Conservation (phyloP, 2,329 filamentous ascomycete genomes). For the Hymenoscyphus linearis region DNA sequence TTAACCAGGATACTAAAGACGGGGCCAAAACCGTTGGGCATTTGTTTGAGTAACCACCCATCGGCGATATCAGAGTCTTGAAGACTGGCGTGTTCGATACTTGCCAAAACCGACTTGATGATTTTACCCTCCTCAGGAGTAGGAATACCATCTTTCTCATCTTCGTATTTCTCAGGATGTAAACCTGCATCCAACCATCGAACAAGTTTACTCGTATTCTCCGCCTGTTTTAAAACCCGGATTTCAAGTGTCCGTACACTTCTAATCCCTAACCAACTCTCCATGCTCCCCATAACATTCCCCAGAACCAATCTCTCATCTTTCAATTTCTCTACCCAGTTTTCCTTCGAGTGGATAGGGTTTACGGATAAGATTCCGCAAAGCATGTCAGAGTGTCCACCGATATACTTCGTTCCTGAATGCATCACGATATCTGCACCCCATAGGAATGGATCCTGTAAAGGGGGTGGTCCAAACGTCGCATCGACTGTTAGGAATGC, state of each 20-base stretch:
- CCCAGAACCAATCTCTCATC: conserved; percentile 73
- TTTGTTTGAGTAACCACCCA: conserved; percentile 76
- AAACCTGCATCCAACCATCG: conserved; percentile 53
- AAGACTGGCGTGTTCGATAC: conserved; percentile 72
- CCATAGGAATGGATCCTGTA: conserved; percentile 77
- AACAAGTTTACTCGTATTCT: conserved; percentile 65
- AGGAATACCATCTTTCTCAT: conserved; percentile 6
- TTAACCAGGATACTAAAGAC: conserved; percentile 75
- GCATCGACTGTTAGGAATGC: conserved; percentile 80
- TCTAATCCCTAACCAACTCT: conserved; percentile 86
- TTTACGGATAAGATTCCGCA: conserved; percentile 74
- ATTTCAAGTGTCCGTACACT: conserved; percentile 83
- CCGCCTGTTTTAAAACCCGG: conserved; percentile 70
- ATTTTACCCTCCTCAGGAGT: conserved; percentile 35
- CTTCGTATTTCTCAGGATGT: conserved; percentile 14
- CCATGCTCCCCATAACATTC: conserved; percentile 79
- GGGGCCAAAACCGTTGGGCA: conserved; percentile 85
- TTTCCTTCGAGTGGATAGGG: conserved; percentile 41
- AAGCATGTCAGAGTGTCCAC: conserved; percentile 89
- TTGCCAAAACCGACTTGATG: conserved; percentile 50
- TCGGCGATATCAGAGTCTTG: conserved; percentile 57
- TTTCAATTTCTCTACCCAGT: conserved; percentile 57
- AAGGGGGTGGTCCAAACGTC: conserved; percentile 85
- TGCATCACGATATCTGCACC: conserved; percentile 90
- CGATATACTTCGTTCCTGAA: conserved; percentile 91